These are phyloP conservation scores for Neurospora crassa DNA, from an alignment of 2,329 filamentous ascomycete species.

Conservation along the genomic window DNA sequence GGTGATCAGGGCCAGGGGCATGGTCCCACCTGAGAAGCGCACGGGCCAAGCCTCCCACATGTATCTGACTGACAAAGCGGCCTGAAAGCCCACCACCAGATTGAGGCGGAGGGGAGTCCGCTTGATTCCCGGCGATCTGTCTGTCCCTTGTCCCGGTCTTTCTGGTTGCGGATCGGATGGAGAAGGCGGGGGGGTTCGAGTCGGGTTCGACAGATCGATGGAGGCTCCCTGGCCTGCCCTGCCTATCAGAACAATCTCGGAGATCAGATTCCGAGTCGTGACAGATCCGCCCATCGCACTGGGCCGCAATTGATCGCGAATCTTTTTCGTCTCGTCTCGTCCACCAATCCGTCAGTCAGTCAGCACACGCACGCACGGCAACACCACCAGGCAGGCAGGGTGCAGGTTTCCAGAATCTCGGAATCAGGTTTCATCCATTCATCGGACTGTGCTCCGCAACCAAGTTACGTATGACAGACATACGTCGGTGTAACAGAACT, in stretches of 20 bases:
- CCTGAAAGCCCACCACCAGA: neutral
- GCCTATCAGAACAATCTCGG: neutral
- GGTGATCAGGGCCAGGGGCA: too few species aligned
- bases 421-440: neutral
- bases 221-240: neutral
- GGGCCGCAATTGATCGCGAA: neutral
- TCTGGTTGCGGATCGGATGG: too few species aligned
- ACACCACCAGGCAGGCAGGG: neutral
- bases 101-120: neutral
- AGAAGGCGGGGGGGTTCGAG: neutral
- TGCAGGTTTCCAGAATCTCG: neutral
- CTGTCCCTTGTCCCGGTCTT: neutral
- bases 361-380: neutral
- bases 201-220: neutral
- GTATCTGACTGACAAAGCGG: neutral
- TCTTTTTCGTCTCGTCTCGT: neutral
- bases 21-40: neutral
- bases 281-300: neutral
- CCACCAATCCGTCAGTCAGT: too few species aligned
- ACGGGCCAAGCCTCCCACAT: neutral
- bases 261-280: neutral
- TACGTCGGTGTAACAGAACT: neutral
- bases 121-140: neutral
- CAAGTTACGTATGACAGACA: neutral
- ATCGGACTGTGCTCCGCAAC: neutral